Base-by-base conservation (phyloP, 805 yeast species). In the Suhomyces xylopsoci region DNA sequence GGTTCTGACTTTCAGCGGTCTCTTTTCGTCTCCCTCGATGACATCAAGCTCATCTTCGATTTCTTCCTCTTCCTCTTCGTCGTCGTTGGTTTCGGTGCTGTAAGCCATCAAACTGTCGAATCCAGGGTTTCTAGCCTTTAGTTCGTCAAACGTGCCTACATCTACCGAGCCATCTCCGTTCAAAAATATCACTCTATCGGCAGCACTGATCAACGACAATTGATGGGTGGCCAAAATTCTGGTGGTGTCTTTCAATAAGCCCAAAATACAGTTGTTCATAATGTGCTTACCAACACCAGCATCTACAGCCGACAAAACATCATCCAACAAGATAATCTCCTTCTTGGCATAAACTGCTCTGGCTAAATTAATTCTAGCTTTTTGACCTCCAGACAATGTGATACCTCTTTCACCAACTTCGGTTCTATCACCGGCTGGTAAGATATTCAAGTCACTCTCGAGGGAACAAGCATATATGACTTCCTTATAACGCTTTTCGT, bases 371-470 rank as follows among this genome's bases (percentile, higher is more conserved):
- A 89, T 80, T 66, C 96, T 80, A 0, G 96, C 93, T 72, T 89
- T 89, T 66, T 89, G 96, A 49, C 96, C 96, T 51, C 96, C 96
- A n/a, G 93, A 86, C 42, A 89, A 70, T 0, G 94, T 88, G 47
- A 89, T 84, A 61, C 96, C 96, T 65, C 89, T 79, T 65, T 89
- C 96, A 55, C 96, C 96, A 59, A 89, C 87, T 65, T 87, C 88
- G 0, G 96, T 88, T 50, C 68, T 61, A 60, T 90, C 96, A 28
- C 93, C 93, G 38, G 84, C 90, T 8, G 88, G 87, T 32, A 90
- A 69, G 45, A 81, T 77, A 4, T 80, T 79, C 56, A 89, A 74
- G 67, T 89, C 96, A 45, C 78, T 80, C 30, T 73, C 74, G 54
- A 89, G 69, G 0, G 90, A 84, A 68, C 96, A 89, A 1, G 86